Evolutionary conservation across 345 rosid genomes (phyloP).

Genomic region (Eucalyptus marginata): DNA sequence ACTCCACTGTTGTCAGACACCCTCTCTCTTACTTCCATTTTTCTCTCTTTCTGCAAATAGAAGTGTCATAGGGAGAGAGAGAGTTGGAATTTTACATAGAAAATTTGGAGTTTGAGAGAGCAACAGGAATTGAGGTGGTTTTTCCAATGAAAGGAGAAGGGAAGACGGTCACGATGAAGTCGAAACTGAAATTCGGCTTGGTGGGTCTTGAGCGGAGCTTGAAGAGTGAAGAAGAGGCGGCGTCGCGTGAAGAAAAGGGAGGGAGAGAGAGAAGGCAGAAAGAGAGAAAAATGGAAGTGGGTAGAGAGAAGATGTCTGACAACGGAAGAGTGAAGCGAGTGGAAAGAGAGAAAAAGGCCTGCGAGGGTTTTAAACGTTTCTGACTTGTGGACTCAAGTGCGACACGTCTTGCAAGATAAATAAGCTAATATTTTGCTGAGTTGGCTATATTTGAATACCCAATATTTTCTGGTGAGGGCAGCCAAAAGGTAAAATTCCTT

Average conservation of each 20-base stretch:
- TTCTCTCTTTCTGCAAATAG: neutral
- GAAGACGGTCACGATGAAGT: slow-evolving; percentile 42
- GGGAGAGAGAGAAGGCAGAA: no score
- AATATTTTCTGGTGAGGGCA: neutral
- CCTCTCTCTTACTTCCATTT: no score
- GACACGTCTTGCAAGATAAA: no score
- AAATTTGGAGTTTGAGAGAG: neutral
- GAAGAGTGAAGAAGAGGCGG: neutral
- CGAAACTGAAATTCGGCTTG: no score
- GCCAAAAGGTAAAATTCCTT: neutral
- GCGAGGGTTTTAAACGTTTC: neutral
- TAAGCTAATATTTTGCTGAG: no score
- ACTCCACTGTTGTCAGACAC: neutral
- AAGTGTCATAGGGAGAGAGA: neutral
- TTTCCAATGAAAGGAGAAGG: slow-evolving; percentile 53
- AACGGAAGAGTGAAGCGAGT: no score
- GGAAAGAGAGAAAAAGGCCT: neutral
- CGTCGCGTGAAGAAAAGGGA: neutral
- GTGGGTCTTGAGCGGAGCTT: no score
- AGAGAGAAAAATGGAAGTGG: no score
- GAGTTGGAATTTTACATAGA: neutral
- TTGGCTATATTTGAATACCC: no score
- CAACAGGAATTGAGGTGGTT: neutral
- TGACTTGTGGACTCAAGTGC: no score
- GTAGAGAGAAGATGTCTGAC: no score